Conservation (phyloP, 2,329 filamentous ascomycete species). For the Fusarium sterilihyphosum region DNA sequence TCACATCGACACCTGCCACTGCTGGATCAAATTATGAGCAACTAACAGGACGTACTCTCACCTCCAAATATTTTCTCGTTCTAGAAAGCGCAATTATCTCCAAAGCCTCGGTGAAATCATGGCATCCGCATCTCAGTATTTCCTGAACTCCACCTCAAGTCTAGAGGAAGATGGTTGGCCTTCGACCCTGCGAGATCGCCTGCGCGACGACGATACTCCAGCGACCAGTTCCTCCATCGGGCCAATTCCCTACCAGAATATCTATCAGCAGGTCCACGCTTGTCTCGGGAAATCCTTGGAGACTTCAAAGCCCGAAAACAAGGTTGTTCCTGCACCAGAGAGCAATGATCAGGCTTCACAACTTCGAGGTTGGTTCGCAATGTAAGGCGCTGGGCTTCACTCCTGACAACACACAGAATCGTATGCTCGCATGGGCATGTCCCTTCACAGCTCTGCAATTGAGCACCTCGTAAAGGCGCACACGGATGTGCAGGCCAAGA, state of each 20-base stretch:
- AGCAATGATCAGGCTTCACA: slow-evolving; percentile 11
- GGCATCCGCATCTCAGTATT: not conserved
- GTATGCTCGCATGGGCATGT: slow-evolving; percentile 37
- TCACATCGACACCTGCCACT: not conserved
- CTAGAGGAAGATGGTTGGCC: slow-evolving; percentile 21
- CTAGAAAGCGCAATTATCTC: not conserved
- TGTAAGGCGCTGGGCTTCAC: fast-evolving
- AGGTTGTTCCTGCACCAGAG: not conserved
- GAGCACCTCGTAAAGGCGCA: slow-evolving; percentile 38
- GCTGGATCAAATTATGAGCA: not conserved
- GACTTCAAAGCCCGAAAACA: not conserved
- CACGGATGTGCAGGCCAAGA: slow-evolving; percentile 33
- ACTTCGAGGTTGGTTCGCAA: slow-evolving; percentile 32
- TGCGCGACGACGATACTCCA: slow-evolving; percentile 39
- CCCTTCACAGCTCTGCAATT: slow-evolving; percentile 2
- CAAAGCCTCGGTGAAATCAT: not conserved
- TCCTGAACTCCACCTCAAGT: slow-evolving; percentile 14
- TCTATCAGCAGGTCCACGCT: slow-evolving; percentile 42
- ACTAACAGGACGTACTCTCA: too few species aligned
- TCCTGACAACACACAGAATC: slow-evolving; percentile 29
- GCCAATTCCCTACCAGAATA: slow-evolving; percentile 3
- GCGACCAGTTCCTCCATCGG: slow-evolving; percentile 5
- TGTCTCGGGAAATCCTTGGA: slow-evolving; percentile 16
- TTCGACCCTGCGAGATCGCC: slow-evolving; percentile 43
- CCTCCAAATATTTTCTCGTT: too few species aligned